Evolutionary conservation across 306 rosid species (phyloP).

Genomic region (Malus asiatica): DNA sequence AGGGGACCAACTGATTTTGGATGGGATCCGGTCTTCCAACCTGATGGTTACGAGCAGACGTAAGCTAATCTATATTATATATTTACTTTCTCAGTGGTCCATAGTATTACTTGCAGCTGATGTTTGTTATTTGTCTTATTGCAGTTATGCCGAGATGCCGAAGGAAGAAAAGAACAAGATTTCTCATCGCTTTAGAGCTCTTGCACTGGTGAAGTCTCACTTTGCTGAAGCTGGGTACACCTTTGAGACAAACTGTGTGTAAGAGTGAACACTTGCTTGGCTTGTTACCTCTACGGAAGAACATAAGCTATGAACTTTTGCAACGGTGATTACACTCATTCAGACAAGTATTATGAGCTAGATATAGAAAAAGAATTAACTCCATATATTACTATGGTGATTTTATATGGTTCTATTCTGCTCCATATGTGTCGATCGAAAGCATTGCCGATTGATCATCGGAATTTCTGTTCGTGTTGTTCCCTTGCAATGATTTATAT

Average conservation of each 20-base stretch:
- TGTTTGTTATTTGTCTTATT: constrained; percentile 4
- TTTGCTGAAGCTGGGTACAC: constrained; percentile 70
- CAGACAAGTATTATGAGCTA: not conserved
- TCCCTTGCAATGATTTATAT: too few species aligned
- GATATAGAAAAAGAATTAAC: not conserved
- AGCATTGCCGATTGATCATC: not conserved
- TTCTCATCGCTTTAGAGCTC: constrained; percentile 78
- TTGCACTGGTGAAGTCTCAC: constrained; percentile 75
- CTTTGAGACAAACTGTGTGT: constrained; percentile 31
- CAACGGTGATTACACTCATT: not conserved
- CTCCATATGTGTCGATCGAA: not conserved
- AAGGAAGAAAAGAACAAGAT: constrained; percentile 93
- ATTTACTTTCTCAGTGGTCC: constrained; percentile 6
- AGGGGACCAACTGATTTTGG: constrained; percentile 94
- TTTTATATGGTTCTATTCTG: not conserved
- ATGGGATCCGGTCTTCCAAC: constrained; percentile 95
- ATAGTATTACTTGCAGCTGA: constrained; percentile 13
- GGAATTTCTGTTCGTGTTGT: not conserved
- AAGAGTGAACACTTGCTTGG: constrained; percentile 12
- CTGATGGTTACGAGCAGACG: constrained; percentile 82
- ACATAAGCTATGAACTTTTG: not conserved
- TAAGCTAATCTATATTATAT: constrained; percentile 15
- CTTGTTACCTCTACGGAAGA: not conserved
- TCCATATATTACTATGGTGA: not conserved
- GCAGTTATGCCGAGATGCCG: constrained; percentile 86